Percentiles rank a stretch among this genome's conserved stretches.
These are phyloP conservation scores for Colletotrichum tabaci DNA, from an alignment of 2,329 filamentous ascomycete species.

Conservation along the genomic window DNA sequence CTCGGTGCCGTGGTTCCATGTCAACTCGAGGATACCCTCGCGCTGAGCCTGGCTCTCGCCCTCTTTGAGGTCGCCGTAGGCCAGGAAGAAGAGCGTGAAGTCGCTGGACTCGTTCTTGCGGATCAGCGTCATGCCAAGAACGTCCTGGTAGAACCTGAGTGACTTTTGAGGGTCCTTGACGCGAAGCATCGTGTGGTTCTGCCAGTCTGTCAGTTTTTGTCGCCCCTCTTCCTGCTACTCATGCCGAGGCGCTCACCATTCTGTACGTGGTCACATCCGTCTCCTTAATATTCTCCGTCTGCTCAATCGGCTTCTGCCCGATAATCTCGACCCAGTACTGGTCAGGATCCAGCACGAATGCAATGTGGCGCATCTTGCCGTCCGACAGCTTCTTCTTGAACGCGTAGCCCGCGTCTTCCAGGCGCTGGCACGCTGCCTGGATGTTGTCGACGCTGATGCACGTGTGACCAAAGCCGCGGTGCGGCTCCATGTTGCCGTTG, in stretches of 20 bases:
- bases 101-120: slow-evolving; percentile 79
- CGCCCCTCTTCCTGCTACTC: not conserved
- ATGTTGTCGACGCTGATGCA: slow-evolving; percentile 88
- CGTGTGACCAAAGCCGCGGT: slow-evolving; percentile 88
- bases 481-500: slow-evolving; percentile 93
- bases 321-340: slow-evolving; percentile 91
- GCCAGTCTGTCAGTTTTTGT: slow-evolving; percentile 9
- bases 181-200: slow-evolving; percentile 95
- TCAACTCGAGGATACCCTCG: slow-evolving; percentile 91
- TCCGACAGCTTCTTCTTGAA: slow-evolving; percentile 97
- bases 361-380: slow-evolving; percentile 88
- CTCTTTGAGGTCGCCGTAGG: slow-evolving; percentile 72
- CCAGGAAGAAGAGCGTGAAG: slow-evolving; percentile 95
- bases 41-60: slow-evolving; percentile 73
- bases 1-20: slow-evolving; percentile 88
- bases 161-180: slow-evolving; percentile 86
- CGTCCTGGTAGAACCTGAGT: slow-evolving; percentile 85
- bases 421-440: slow-evolving; percentile 88
- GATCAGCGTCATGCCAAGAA: slow-evolving; percentile 89
- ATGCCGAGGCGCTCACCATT: slow-evolving; percentile 61
- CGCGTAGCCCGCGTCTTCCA: slow-evolving; percentile 90
- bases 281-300: slow-evolving; percentile 78
- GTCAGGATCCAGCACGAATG: slow-evolving; percentile 91
- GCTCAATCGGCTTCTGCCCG: slow-evolving; percentile 78
- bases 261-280: slow-evolving; percentile 85